phyloP scores from a whole-genome alignment of 75 land plant species.

The Azolla pinnata region DNA sequence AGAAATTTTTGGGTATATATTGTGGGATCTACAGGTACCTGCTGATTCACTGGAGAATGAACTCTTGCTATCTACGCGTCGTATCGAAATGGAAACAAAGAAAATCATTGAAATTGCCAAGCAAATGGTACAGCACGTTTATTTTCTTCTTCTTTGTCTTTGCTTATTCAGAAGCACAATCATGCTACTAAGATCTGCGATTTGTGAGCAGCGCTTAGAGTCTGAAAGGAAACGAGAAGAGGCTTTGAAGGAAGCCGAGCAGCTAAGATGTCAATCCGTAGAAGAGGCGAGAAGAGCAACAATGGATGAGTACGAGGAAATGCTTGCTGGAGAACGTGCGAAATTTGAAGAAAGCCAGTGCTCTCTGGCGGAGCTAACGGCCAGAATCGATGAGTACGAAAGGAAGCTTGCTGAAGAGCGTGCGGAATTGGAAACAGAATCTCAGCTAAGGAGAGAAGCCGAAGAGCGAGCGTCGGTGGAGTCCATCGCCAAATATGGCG shows the following conservation, averaged over 20 bases:
- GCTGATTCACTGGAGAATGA: too few relatives aligned
- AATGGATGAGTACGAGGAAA: background rate
- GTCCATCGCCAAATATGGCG: slow-evolving; percentile 25
- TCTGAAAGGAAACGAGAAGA: too few relatives aligned
- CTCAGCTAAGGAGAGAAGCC: slow-evolving; percentile 27
- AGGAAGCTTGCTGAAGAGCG: background rate
- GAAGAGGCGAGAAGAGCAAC: background rate
- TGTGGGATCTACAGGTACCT: too few relatives aligned
- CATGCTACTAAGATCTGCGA: too few relatives aligned
- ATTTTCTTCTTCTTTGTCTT: too few relatives aligned
- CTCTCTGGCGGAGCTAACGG: background rate
- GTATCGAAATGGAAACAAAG: too few relatives aligned
- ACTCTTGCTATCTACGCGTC: too few relatives aligned
- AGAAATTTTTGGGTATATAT: too few relatives aligned
- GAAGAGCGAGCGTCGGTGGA: slow-evolving; percentile 24
- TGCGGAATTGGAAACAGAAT: slow-evolving; percentile 12
- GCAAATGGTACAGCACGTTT: too few relatives aligned
- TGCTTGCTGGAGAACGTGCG: background rate
- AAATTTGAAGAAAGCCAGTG: background rate
- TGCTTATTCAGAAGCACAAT: too few relatives aligned
- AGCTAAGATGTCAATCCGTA: background rate
- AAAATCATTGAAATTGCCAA: too few relatives aligned
- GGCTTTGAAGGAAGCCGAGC: background rate
- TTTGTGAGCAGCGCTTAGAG: too few relatives aligned
- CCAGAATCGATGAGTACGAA: background rate